Conservation (phyloP, 768 basidiomycete genomes). For the Termitomyces sp. region DNA sequence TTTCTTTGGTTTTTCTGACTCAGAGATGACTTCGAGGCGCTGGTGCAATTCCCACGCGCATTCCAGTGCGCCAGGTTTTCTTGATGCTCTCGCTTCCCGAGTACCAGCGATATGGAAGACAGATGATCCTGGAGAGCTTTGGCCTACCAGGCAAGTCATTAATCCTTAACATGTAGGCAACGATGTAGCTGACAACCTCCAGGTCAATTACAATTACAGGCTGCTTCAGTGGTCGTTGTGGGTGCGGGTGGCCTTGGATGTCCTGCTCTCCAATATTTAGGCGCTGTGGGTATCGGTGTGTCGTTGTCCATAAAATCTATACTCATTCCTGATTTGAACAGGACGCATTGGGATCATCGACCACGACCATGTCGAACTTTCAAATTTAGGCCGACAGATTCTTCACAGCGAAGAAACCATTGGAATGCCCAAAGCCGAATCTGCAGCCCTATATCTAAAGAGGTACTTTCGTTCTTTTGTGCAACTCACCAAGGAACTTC, state of each 20-base stretch:
- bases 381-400: conserved; percentile 62
- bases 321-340: background rate
- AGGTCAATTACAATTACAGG: conserved; percentile 51
- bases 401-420: conserved; percentile 76
- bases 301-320: background rate
- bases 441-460: conserved; percentile 69
- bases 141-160: conserved; percentile 68
- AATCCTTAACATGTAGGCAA: background rate
- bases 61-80: too few species aligned
- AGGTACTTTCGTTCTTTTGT: conserved; percentile 39
- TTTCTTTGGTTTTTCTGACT: too few species aligned
- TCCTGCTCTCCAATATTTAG: conserved; percentile 92
- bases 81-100: conserved; percentile 53
- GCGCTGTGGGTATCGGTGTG: conserved; percentile 88
- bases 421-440: conserved; percentile 78
- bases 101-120: conserved; percentile 90
- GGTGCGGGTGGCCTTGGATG: conserved; percentile 97
- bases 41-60: too few species aligned
- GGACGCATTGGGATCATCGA: conserved; percentile 15
- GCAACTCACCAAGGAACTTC: background rate
- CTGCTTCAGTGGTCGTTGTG: conserved; percentile 70
- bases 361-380: conserved; percentile 20
- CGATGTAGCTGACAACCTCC: conserved; percentile 41
- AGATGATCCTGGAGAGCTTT: conserved; percentile 92
- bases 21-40: too few species aligned